Base-by-base conservation (phyloP, 148 eudicot genomes). In the Pouteria glomerata region DNA sequence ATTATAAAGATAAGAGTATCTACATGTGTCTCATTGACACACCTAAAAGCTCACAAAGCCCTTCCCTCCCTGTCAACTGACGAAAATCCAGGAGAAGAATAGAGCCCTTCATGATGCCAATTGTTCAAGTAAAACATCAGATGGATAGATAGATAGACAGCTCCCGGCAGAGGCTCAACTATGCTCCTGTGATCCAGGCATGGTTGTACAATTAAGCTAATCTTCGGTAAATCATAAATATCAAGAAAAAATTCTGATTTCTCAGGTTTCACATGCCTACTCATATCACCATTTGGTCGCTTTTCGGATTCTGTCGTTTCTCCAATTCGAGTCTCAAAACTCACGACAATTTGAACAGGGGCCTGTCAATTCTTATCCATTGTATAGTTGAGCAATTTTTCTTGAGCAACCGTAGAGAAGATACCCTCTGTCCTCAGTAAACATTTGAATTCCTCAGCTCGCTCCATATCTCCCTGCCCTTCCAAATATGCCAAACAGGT, bases 401-500 rank as follows among this genome's bases (percentile, higher is more conserved):
- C 66, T 15, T 31, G 71, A 66, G 55, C 76, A 30, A 14, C 58
- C 51, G 50, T 58, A 24, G 73, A 72, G 50, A 64, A 63, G 21
- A 77, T 29, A 71, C 71, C 66, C 21, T 67, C 68, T 12, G 18
- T 14, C 74, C 41, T 65, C 50, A 79, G 12, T 21, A 29, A 61
- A 21, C 63, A 55, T 37, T 61, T 30, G 42, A 80, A 74, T 56
- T 78, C 79, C 50, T 66, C 81, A 62, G 31, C 68, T 55, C 57
- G 77, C 35, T 74, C 78, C 56, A 57, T 11, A 63, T 67, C 37
- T 8, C 75, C 68, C 29, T 70, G 23, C 12, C 71, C 68, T 68
- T 80, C 76, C 71, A 79, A 71, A 63, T 66, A 77, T 50, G 57
- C 69, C 78, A 82, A 63, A 70, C 78, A 65, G 29, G 75, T 57